A percentile compares a stretch with the other conserved stretches of the same genome.
Conservation (phyloP, 2,329 filamentous ascomycete genomes). For the Sporothrix protearum region DNA sequence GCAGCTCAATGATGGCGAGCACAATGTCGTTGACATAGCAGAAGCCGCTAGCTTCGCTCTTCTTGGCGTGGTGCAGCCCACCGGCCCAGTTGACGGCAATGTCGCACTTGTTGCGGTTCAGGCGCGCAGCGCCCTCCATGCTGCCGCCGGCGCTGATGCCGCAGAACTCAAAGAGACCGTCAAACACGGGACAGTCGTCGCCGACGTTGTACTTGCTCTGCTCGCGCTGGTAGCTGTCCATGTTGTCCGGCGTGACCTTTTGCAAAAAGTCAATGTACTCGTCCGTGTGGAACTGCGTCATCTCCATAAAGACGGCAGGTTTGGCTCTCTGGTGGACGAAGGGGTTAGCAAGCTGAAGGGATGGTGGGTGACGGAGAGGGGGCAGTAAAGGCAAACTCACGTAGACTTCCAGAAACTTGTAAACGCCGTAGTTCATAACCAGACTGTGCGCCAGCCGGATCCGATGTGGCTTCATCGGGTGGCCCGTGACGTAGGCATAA, state of each 20-base stretch:
- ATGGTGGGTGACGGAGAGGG: neutral
- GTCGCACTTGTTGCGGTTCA: constrained; percentile 88
- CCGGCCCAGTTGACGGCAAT: constrained; percentile 99
- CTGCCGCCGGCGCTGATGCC: constrained; percentile 91
- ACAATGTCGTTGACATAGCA: constrained; percentile 99
- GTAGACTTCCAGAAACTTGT: constrained; percentile 95
- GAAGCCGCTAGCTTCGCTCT: constrained; percentile 92
- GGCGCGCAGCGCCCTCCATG: constrained; percentile 85
- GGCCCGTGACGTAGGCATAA: constrained; percentile 92
- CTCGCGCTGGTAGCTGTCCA: constrained; percentile 88
- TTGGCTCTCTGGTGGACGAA: constrained; percentile 62
- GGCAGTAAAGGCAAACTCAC: constrained; percentile 51
- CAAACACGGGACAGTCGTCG: constrained; percentile 96
- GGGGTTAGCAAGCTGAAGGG: constrained; percentile 14
- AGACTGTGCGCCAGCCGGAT: constrained; percentile 92
- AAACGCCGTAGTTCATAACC: constrained; percentile 92
- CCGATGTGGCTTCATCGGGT: constrained; percentile 98
- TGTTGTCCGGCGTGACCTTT: constrained; percentile 97
- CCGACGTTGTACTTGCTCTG: constrained; percentile 92
- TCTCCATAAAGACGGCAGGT: constrained; percentile 81
- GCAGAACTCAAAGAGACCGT: constrained; percentile 95
- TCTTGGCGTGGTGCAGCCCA: constrained; percentile 95
- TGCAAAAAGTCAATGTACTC: constrained; percentile 94
- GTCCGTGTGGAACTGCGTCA: constrained; percentile 89
- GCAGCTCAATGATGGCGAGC: constrained; percentile 85